Conservation (phyloP, 78 protist genomes). For the Dictyostelium intermedium region DNA sequence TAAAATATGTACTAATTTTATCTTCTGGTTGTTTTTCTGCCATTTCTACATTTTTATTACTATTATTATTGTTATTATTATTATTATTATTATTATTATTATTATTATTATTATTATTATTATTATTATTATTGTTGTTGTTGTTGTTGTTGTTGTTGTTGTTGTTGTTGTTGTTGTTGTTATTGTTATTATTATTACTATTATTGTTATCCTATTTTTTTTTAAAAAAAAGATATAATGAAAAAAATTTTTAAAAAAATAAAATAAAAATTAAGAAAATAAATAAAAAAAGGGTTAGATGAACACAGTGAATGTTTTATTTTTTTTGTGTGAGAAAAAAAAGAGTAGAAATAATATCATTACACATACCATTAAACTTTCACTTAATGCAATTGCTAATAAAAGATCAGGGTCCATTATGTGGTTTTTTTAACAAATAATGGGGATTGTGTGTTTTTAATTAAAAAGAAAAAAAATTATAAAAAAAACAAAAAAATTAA, state of each 20-base stretch:
- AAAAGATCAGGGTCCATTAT: constrained; percentile 70
- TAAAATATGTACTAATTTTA: constrained; percentile 17
- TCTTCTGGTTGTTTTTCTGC: constrained; percentile 9
- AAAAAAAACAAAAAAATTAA: no score
- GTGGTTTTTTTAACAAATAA: not conserved
- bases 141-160: no score
- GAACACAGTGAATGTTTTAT: not conserved
- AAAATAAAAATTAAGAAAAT: not conserved
- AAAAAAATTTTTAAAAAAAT: not conserved
- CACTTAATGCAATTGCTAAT: constrained; percentile 67
- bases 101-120: no score
- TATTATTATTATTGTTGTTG: no score
- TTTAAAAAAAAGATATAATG: not conserved
- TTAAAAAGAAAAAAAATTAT: no score
- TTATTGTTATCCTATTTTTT: not conserved
- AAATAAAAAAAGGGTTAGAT: not conserved
- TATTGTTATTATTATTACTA: no score
- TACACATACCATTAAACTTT: constrained; percentile 69
- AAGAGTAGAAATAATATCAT: not conserved
- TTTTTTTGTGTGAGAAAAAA: not conserved
- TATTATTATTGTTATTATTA: constrained; percentile 10
- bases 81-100: not conserved
- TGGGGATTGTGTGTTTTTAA: not conserved
- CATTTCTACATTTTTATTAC: not conserved
- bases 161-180: no score